Base-by-base conservation (phyloP, 371 early-diverging fungal genomes). In the Basidiobolus meristosporus region DNA sequence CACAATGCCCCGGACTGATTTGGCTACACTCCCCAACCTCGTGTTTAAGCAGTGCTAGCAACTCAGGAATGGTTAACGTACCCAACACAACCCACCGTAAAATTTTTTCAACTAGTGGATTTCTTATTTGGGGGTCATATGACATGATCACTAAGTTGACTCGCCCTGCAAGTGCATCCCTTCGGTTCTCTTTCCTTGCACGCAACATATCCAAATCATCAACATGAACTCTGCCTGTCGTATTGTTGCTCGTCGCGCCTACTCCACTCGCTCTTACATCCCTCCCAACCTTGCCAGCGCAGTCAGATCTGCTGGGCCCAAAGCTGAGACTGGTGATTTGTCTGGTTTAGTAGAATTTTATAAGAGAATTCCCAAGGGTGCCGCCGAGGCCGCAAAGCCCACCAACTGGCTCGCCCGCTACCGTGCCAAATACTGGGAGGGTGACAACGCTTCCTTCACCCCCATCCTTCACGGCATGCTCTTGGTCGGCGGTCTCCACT, bases 341-440 rank as follows among this genome's bases (percentile, higher is more conserved):
- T 45, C 37, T 39, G 40, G 51, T 40, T 53, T 68, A 37, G 63
- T 68, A 38, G 45, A 43, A 50, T 64, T 68, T 48, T 68, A 68
- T 59, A 7, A 30, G 2, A 11, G 30, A 7, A n/a, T 44, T 6
- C 44, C 44, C 3, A 44, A 44, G 29, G 44, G 44, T 15, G 38
- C 44, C 7, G 37, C 44, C 30, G 19, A 19, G 3, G 19, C 26
- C 12, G 5, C 15, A 10, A 11, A 16, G 30, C 19, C 33, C 34
- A 7, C 16, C 2, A 40, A 28, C 14, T 21, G 57, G 36, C n/a
- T n/a, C n/a, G n/a, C n/a, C n/a, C n/a, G n/a, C n/a, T 69, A 69
- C 50, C 61, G 60, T 56, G 60, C 59, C 38, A 58, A 56, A 45
- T 69, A 69, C 52, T 60, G 65, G 51, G 63, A 64, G 36, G 66